Base-by-base conservation (phyloP, 495 filamentous ascomycete species). In the Entonaema liquescens region DNA sequence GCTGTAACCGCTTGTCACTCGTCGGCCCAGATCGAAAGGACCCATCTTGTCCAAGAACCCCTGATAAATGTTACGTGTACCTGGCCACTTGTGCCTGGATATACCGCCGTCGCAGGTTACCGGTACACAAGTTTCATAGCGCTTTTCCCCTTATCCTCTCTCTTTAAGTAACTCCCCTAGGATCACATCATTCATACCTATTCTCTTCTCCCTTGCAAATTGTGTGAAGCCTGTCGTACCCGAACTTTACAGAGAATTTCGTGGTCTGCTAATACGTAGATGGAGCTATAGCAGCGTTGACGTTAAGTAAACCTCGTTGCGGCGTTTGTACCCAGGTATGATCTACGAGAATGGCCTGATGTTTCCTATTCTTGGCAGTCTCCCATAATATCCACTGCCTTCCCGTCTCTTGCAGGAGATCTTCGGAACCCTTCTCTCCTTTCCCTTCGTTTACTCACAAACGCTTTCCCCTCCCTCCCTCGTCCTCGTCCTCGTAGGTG, bases 321-420 rank as follows among this genome's bases (percentile, higher is more conserved):
- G 81, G 83, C 81, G 81, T 82, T 82, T 80, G 79, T 82, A 80
- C 78, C 77, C 78, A 83, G 83, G 84, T 86, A 85, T 81, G 83
- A 83, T 81, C 79, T 77, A 70, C 81, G 49, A 78, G 67, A 68
- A 80, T 81, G 78, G 73, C 74, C 78, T 74, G 77, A 82, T 80
- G 78, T 81, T 81, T 81, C 76, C 69, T 64, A 69, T 62, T 69
- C 76, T 77, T 78, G 77, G 71, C 76, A 72, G 56, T 67, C 78
- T 72, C 68, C 77, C 79, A 80, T 79, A 78, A 71, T 87, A 79
- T 71, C 78, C 83, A 77, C 81, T 70, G 81, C 68, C 58, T 79
- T 81, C 70, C 83, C 83, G 72, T 82, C 79, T 77, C 74, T 76
- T 68, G 64, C 70, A 73, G 71, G 73, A 73, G 74, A 77, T 77